Conservation (phyloP, 257 asterid genomes). For the Petunia secreta region DNA sequence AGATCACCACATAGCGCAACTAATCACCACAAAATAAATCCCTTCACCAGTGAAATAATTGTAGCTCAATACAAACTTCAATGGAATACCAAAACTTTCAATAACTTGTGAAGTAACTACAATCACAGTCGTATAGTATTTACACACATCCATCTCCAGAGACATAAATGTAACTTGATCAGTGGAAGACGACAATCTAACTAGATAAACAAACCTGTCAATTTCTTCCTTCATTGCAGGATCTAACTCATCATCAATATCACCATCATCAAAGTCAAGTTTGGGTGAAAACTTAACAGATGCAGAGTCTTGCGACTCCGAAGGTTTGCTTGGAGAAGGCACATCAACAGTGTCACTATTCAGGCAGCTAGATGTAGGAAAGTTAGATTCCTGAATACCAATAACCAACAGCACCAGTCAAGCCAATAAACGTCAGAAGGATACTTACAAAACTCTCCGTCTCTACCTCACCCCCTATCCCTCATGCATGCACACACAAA, state of each 20-base stretch:
- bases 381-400: constrained; percentile 24
- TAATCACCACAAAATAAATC: not conserved
- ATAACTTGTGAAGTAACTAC: not conserved
- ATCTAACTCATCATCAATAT: constrained; percentile 83
- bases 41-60: not conserved
- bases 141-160: constrained; percentile 5
- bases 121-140: not conserved
- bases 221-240: constrained; percentile 90
- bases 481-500: not conserved
- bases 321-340: constrained; percentile 42
- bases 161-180: not conserved
- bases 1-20: not conserved
- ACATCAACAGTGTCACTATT: constrained; percentile 38
- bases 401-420: constrained; percentile 9
- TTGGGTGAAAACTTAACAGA: constrained; percentile 60
- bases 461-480: not conserved
- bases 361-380: constrained; percentile 45
- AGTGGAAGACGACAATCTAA: not conserved
- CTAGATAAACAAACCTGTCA: constrained; percentile 59
- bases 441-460: not conserved
- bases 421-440: not conserved
- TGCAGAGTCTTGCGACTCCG: constrained; percentile 53
- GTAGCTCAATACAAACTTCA: constrained; percentile 1
- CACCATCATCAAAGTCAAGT: constrained; percentile 73
- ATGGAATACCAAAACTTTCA: not conserved